These are phyloP conservation scores for Plasmodium yoelii DNA, from an alignment of 169 alveolate genomes.

Conservation along the genomic window DNA sequence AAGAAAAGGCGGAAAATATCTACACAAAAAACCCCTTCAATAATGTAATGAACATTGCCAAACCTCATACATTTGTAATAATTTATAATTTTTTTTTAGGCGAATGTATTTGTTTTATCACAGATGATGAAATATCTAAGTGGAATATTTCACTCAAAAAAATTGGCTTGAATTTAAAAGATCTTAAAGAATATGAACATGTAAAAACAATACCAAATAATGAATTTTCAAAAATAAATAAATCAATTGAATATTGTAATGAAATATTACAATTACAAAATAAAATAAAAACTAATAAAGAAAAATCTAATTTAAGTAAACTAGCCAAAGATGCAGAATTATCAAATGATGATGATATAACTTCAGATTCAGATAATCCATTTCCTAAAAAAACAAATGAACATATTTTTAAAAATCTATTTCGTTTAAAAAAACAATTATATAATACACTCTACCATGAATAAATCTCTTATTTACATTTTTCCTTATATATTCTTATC, in stretches of 20 bases:
- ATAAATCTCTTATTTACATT: neutral
- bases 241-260: constrained; percentile 31
- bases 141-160: constrained; percentile 45
- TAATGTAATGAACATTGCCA: neutral
- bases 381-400: constrained; percentile 21
- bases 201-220: constrained; percentile 14
- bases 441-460: constrained; percentile 19
- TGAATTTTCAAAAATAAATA: constrained; percentile 23
- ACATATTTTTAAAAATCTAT: constrained; percentile 9
- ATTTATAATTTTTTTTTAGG: constrained; percentile 19
- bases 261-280: constrained; percentile 53
- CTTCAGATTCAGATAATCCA: constrained; percentile 45
- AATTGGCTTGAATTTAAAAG: constrained; percentile 43
- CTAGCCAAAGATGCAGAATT: constrained; percentile 62
- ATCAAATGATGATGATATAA: constrained; percentile 39
- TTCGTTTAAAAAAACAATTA: constrained; percentile 45
- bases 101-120: constrained; percentile 50
- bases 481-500: too few species aligned
- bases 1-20: neutral
- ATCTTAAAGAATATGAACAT: constrained; percentile 35
- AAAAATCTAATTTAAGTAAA: constrained; percentile 15
- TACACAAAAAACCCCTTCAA: neutral
- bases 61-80: neutral
- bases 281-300: constrained; percentile 17
- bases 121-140: constrained; percentile 35